Percentiles rank a stretch among this genome's conserved stretches.
These are phyloP conservation scores for Tolypocladium guangdongense DNA, from an alignment of 2,329 filamentous ascomycete species.

Conservation along the genomic window DNA sequence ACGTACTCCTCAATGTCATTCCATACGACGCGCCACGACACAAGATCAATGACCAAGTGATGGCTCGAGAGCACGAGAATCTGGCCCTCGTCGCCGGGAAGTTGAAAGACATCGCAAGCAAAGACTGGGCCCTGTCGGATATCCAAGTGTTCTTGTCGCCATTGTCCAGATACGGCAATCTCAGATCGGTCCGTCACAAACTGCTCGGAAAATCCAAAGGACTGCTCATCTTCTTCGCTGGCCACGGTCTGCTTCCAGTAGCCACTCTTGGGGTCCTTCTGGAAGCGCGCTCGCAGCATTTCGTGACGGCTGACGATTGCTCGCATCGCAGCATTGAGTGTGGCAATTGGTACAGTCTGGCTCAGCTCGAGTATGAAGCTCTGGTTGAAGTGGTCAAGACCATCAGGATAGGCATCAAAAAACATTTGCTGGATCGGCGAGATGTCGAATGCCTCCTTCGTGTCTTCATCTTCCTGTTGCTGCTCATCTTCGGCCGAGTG, in stretches of 20 bases:
- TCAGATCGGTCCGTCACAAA: not conserved
- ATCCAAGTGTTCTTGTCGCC: conserved; percentile 4
- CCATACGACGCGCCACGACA: conserved; percentile 32
- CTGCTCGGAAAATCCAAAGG: conserved; percentile 1
- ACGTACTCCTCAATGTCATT: conserved; percentile 8
- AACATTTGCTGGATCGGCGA: conserved; percentile 34
- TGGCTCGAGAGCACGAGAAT: conserved; percentile 6
- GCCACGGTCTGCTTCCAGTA: conserved; percentile 14
- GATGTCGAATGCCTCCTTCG: conserved; percentile 23
- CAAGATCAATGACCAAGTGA: conserved; percentile 28
- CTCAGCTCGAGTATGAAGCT: conserved; percentile 27
- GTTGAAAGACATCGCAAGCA: conserved; percentile 8
- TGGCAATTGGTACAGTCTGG: conserved; percentile 1
- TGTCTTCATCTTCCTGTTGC: conserved; percentile 3
- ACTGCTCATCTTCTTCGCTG: conserved; percentile 1
- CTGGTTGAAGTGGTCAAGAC: conserved; percentile 30
- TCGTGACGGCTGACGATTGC: conserved; percentile 18
- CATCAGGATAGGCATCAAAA: conserved; percentile 20
- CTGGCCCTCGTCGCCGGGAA: conserved; percentile 1
- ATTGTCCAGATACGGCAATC: not conserved
- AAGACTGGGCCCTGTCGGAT: conserved; percentile 10
- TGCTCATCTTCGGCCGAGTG: not conserved
- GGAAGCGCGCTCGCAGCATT: conserved; percentile 25
- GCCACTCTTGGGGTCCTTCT: not conserved
- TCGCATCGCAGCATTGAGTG: conserved; percentile 11